Evolutionary conservation across 2,329 filamentous ascomycete species (phyloP), one percentile per base, ranked within the genome.

Genomic region (Trichoderma oligosporum): DNA sequence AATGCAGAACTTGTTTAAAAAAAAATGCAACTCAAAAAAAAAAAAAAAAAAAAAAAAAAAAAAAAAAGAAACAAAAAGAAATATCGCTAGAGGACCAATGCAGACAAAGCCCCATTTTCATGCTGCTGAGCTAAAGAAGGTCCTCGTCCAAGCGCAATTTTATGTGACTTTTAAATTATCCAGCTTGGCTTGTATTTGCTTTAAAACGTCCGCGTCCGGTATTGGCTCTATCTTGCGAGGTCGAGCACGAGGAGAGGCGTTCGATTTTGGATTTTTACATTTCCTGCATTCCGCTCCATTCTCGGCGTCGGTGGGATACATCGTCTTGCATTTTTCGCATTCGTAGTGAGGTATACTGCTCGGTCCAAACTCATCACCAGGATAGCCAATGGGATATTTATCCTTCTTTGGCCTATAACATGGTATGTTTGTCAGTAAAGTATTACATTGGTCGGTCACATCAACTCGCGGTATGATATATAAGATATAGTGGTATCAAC

Each of bases 341-440:
- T 76, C 76, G 67, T 81, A 82, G 52, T 81, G 75, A 22, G 79
- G 78, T 33, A 78, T 72, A 59, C 79, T 77, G 59, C 72, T 78
- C 3, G 73, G 71, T 2, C 80, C 81, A 51, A 81, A 82, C 33
- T 74, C 79, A 64, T 89, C 86, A 39, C 86, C 84, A 4, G 85
- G 86, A 68, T 89, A 89, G 41, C 85, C 86, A 61, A 83, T 80
- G 0, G 85, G 85, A 68, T 86, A 89, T 66, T 86, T 87, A 65
- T 82, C 78, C 66, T 81, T 83, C 73, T 87, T 88, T 60, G 84
- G 76, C 47, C 83, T 86, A n/a, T 25, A 20, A 41, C 44, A 48
- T 18, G n/a, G n/a, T n/a, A 12, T 18, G 65, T 22, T 36, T 18
- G 45, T 56, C 8, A 55, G 36, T 25, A 44, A n/a, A n/a, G n/a